Base-by-base conservation (phyloP, 2,329 filamentous ascomycete species). In the Lachnellula willkommii region DNA sequence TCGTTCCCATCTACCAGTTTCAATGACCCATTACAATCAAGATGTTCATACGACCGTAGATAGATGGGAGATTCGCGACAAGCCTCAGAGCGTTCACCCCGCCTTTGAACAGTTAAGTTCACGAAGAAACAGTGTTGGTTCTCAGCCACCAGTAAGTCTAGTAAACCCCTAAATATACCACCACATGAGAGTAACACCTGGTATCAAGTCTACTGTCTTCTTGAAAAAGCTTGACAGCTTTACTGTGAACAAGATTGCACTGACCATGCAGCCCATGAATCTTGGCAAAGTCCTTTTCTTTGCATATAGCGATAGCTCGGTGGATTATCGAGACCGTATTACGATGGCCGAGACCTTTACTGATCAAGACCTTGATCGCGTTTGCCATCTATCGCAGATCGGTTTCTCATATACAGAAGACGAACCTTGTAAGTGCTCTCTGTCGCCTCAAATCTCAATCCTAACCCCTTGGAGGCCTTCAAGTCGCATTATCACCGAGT, bases 281-380 rank as follows among this genome's bases (percentile, higher is more conserved):
- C 83, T 87, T 57, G 87, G 88, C 49, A 90, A 84, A 56, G 78
- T 88, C 2, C 61, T 96, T 2, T 84, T 87, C 32, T 77, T 96
- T 56, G 80, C 81, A 26, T 89, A 89, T 64, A 88, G 88, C 59
- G 91, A 96, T 68, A 89, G 92, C 11, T 87, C 84, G 0, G 77
- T 95, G 3, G 86, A 94, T 63, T 89, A 93, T 70, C 83, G 89
- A 54, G 88, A 95, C 66, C 82, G 90, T 11, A 78, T 81, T 48
- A 88, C 83, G 0, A 87, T 95, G 80, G 78, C 83, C 4, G 79
- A 85, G 52, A 75, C 92, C 1, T 84, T 82, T 60, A 79, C 81
- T 5, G 80, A 87, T 54, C 78, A 80, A 28, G 86, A 88, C 63
- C 72, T 82, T 7, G 80, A 83, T 45, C 83, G 77, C 47, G 82